Evolutionary conservation across 208 protist species (phyloP).

Genomic region (Angomonas deanei): DNA sequence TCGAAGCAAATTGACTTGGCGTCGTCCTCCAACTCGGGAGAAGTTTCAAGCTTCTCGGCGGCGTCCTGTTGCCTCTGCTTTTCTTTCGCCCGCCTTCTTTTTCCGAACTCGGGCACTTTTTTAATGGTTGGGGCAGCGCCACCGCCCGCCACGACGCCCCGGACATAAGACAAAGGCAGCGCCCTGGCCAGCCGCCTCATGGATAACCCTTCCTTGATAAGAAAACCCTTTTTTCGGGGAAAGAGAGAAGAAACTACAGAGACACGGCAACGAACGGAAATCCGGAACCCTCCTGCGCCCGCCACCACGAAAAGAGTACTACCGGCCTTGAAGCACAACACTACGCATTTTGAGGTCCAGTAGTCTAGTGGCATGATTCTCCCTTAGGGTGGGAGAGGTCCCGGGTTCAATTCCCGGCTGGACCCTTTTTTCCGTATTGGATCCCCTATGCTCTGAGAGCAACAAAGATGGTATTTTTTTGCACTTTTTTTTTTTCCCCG

Average conservation of each 20-base stretch:
- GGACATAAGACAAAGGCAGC: background rate
- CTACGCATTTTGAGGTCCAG: no score
- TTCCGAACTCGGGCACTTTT: background rate
- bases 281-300: no score
- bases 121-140: background rate
- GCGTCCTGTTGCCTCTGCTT: background rate
- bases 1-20: conserved; percentile 56
- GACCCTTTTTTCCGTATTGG: conserved; percentile 76
- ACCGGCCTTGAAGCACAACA: no score
- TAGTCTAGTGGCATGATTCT: conserved; percentile 92
- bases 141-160: background rate
- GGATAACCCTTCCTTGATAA: background rate
- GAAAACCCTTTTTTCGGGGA: no score
- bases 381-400: conserved; percentile 91
- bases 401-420: conserved; percentile 82
- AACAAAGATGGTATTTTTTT: no score
- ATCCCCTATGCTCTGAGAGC: no score
- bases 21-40: conserved; percentile 22
- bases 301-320: no score
- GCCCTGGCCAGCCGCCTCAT: background rate
- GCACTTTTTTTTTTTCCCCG: no score
- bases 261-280: no score
- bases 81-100: background rate
- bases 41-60: background rate
- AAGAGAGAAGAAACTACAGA: no score